Evolutionary conservation across 2,329 filamentous ascomycete genomes (phyloP), one percentile per base, ranked within the genome.

Genomic region (Diplodia sapinea): DNA sequence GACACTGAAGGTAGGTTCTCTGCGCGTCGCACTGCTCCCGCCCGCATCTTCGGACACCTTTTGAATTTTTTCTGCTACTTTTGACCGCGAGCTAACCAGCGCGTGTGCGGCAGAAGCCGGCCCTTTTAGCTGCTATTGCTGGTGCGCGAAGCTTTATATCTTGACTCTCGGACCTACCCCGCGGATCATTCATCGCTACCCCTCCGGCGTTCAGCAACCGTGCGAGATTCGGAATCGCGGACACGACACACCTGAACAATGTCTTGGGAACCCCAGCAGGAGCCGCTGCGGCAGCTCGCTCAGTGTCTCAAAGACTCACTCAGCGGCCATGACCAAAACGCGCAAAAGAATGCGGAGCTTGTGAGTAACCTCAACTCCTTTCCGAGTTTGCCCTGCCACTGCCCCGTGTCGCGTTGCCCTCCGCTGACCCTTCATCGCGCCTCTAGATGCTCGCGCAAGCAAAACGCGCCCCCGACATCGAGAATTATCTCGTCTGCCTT

Each of bases 401-500:
- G 55, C 31, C 43, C 59, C 51, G 33, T 54, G 67, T 43, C 65
- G 33, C 29, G 47, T 33, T 33, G 61, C 47, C 43, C 29, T 40
- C 67, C 55, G 62, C 43, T 36, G 33, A 43, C 50, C 63, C 4
- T 47, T 66, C n/a, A 50, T 68, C 74, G 72, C 74, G 76, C 62
- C 68, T 59, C 47, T 65, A 98, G 95, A 96, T 98, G 92, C 91
- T 99, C 74, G 85, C 88, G 72, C 91, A 96, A 82, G 95, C 94
- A 69, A 96, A 92, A 78, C 82, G 85, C 64, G 95, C 92, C 12
- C 94, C 94, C 59, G 94, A 98, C 79, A 92, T 97, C 83, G 94
- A 96, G 83, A 98, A 98, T 82, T 99, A 99, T 80, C 89, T 99
- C 54, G 91, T 92, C 73, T 97, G 91, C 80, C 87, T 99, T 70